A percentile compares a stretch with the other conserved stretches of the same genome.
Evolutionary conservation across 768 basidiomycete species (phyloP).

Genomic region (Leccinum boreale): DNA sequence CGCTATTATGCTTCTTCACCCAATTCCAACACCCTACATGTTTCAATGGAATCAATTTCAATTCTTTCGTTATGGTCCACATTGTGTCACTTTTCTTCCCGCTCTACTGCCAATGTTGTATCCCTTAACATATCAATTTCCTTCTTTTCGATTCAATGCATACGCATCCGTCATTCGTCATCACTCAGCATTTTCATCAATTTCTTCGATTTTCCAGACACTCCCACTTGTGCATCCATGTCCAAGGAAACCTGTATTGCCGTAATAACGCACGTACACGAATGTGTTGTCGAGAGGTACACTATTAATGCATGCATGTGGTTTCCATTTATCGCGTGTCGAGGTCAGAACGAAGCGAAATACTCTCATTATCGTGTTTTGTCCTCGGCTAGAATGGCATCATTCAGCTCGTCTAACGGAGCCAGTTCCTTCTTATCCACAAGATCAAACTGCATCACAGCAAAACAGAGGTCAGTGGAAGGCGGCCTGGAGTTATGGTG

Average conservation of each 20-base stretch:
- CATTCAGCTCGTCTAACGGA: conserved; percentile 92
- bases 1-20: conserved; percentile 6
- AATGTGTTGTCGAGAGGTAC: conserved; percentile 11
- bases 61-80: background rate
- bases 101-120: background rate
- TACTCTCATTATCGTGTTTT: conserved; percentile 29
- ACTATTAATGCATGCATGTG: background rate
- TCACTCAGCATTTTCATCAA: background rate
- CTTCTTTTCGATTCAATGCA: background rate
- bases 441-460: conserved; percentile 67
- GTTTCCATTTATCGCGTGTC: background rate
- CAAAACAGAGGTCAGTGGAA: conserved; percentile 8
- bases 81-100: background rate
- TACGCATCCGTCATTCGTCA: background rate
- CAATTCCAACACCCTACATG: background rate
- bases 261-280: conserved; percentile 7
- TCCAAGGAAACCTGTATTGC: conserved; percentile 10
- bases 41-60: background rate
- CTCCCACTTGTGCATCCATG: background rate
- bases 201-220: background rate
- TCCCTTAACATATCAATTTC: background rate
- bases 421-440: conserved; percentile 97
- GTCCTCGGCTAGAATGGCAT: conserved; percentile 73
- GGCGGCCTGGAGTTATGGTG: background rate
- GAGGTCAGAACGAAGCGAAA: background rate